Conservation (phyloP, 176 grass and related monocot species). For the Thalia dealbata region DNA sequence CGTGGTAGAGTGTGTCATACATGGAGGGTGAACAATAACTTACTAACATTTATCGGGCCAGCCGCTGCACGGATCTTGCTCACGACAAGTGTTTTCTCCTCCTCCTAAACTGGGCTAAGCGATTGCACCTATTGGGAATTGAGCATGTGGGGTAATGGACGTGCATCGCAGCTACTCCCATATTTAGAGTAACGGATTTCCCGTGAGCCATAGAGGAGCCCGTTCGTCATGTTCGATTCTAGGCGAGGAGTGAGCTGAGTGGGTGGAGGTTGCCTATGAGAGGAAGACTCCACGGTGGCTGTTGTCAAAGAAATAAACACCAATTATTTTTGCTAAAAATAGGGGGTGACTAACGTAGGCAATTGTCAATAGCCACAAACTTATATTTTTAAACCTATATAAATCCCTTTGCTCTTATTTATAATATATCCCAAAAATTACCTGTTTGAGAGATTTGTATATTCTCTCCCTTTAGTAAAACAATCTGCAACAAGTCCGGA, state of each 20-base stretch:
- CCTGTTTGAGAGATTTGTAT: no score
- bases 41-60: conserved; percentile 25
- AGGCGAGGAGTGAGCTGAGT: not conserved
- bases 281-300: not conserved
- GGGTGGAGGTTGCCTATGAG: conserved; percentile 1
- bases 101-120: conserved; percentile 24
- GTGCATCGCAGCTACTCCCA: conserved; percentile 35
- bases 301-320: no score
- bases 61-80: not conserved
- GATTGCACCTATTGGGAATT: conserved; percentile 34
- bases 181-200: conserved; percentile 32
- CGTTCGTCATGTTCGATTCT: no score
- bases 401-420: no score
- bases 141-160: conserved; percentile 31
- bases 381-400: no score
- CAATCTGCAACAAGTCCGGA: no score
- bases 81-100: conserved; percentile 28
- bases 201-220: not conserved
- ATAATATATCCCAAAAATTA: no score
- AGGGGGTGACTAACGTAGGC: no score
- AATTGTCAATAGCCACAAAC: no score
- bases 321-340: no score
- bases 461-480: no score
- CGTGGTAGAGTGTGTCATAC: no score
- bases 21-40: conserved; percentile 20